These are phyloP conservation scores for Sclerospora graminicola DNA, from an alignment of 352 stramenopile species.

Conservation along the genomic window DNA sequence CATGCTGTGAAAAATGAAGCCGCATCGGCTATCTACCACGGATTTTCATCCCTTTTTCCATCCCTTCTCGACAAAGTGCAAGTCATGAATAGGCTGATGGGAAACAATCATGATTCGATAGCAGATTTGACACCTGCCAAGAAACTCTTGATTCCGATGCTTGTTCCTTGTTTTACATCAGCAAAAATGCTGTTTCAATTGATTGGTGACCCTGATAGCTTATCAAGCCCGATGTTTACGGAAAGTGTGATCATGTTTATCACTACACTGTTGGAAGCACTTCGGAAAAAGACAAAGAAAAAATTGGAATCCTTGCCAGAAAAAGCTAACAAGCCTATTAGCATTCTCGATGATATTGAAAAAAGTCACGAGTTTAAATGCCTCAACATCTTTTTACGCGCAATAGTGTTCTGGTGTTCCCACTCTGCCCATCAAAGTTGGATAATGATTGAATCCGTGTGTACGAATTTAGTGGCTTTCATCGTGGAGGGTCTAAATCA, in stretches of 20 bases:
- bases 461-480: constrained; percentile 43
- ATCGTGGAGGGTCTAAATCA: constrained; percentile 28
- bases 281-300: constrained; percentile 30
- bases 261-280: constrained; percentile 42
- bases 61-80: constrained; percentile 66
- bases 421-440: constrained; percentile 34
- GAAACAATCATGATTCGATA: constrained; percentile 17
- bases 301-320: constrained; percentile 5
- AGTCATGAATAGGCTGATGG: constrained; percentile 74
- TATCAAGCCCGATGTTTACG: constrained; percentile 15
- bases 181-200: constrained; percentile 79
- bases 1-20: constrained; percentile 74
- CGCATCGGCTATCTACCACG: constrained; percentile 64
- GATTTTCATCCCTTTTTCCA: constrained; percentile 71
- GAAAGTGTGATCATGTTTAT: constrained; percentile 31
- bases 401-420: constrained; percentile 68
- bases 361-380: constrained; percentile 62
- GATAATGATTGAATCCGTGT: constrained; percentile 43
- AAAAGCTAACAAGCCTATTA: constrained; percentile 6
- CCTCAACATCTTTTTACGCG: constrained; percentile 65
- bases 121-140: constrained; percentile 28
- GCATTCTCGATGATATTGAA: constrained; percentile 36
- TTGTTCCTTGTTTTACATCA: constrained; percentile 74
- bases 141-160: constrained; percentile 67
- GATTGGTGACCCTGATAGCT: constrained; percentile 37